phyloP scores from a whole-genome alignment of 345 rosid genomes.

The Pugionium cornutum region DNA sequence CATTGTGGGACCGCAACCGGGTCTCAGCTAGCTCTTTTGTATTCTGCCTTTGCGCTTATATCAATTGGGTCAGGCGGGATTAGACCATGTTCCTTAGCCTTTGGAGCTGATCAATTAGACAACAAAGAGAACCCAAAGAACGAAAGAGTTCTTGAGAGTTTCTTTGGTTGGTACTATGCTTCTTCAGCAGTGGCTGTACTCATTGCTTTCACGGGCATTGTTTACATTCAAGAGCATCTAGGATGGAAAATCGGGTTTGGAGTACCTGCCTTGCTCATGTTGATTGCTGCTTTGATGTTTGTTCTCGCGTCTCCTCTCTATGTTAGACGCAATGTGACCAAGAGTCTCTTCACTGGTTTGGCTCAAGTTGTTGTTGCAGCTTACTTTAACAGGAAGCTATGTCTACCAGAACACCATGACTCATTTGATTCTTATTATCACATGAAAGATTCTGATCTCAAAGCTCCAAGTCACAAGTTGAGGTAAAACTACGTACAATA shows the following conservation, averaged over 20 bases:
- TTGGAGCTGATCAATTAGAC: constrained; percentile 70
- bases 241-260: constrained; percentile 67
- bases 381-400: constrained; percentile 50
- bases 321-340: constrained; percentile 45
- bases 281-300: constrained; percentile 48
- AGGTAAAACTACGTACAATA: constrained; percentile 41
- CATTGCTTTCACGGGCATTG: constrained; percentile 55
- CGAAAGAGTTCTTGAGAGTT: constrained; percentile 57
- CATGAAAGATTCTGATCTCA: constrained; percentile 47
- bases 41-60: constrained; percentile 51
- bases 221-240: constrained; percentile 61
- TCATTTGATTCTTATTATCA: constrained; percentile 50
- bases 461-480: constrained; percentile 54
- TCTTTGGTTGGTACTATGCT: constrained; percentile 72
- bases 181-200: constrained; percentile 51
- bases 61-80: constrained; percentile 75
- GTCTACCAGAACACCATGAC: constrained; percentile 45
- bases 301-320: constrained; percentile 54
- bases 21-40: constrained; percentile 52
- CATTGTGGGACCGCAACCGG: constrained; percentile 55
- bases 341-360: constrained; percentile 55
- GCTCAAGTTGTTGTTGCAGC: constrained; percentile 53
- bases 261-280: constrained; percentile 61
- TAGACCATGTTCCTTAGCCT: constrained; percentile 73
- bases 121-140: constrained; percentile 53